Evolutionary conservation across 176 grass and related monocot species (phyloP), one percentile per base, ranked within the genome.

Genomic region (Neostapfia colusana): DNA sequence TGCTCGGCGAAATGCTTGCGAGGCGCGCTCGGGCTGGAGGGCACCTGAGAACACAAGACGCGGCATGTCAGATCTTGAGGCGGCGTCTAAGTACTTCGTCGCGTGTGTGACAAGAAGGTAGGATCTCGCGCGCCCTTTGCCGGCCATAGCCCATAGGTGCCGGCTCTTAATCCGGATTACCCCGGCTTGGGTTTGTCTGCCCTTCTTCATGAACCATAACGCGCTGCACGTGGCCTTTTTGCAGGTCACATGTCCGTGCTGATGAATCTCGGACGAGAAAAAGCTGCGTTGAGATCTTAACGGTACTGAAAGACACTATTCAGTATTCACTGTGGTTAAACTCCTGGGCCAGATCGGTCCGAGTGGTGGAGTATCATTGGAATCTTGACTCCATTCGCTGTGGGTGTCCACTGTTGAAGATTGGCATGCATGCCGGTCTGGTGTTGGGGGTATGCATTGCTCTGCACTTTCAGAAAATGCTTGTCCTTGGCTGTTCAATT

Each of bases 381-480:
- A 46, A 37, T 14, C 63, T 20, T 23, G 63, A 16, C 50, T 31
- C 71, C 11, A 63, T 34, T 65, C 20, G 4, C 61, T 39, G 82
- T 72, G 58, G n/a, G 27, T 18, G 20, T 14, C 17, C 65, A 70
- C 53, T 61, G 69, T 59, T 41, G 37, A 60, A 44, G 40, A 70
- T 73, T 66, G 66, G 40, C 66, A 65, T 20, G 72, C 61, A 67
- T 72, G 67, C 10, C 28, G 40, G 27, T 36, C 26, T 31, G 25
- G 12, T 3, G 8, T 5, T 53, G 69, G 71, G 46, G 57, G 69
- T 81, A 81, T 17, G 79, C 57, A 18, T 64, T 73, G 79, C 79
- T 72, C 57, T 81, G 34, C 79, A 28, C 69, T 81, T 64, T 73
- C 69, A 81, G 69, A 13, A 27, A 73, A 81, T 64, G 57, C 68